Percentiles rank a stretch among this genome's conserved stretches.
phyloP scores from a whole-genome alignment of 148 eudicot species.

The Selenicereus undatus region DNA sequence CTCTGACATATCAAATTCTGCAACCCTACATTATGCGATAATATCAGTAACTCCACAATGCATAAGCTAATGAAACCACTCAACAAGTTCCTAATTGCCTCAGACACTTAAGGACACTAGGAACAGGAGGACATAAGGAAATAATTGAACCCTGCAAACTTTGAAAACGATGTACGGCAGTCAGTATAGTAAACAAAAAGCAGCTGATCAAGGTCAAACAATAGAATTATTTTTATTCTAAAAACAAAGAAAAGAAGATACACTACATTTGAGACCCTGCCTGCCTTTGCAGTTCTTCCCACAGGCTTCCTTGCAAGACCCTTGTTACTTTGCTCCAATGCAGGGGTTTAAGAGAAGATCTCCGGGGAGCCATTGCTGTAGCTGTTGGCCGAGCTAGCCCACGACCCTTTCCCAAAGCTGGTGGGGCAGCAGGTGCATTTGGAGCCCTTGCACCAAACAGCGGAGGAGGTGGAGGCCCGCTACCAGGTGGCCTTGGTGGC shows the following conservation, averaged over 20 bases:
- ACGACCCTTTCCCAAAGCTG: constrained; percentile 61
- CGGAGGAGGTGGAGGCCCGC: constrained; percentile 76
- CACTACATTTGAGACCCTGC: constrained; percentile 74
- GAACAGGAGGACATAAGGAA: background rate
- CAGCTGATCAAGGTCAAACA: background rate
- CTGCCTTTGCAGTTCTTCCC: constrained; percentile 92
- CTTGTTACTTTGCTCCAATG: constrained; percentile 99
- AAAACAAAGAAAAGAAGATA: constrained; percentile 31
- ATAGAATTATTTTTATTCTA: background rate
- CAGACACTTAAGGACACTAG: background rate
- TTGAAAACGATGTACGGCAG: background rate
- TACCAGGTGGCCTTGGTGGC: constrained; percentile 67
- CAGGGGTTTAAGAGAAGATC: constrained; percentile 69
- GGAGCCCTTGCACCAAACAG: constrained; percentile 50
- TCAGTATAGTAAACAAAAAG: background rate
- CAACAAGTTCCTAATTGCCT: background rate
- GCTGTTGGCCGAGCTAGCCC: constrained; percentile 61
- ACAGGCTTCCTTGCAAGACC: constrained; percentile 86
- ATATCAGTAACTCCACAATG: constrained; percentile 30
- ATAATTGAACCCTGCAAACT: background rate
- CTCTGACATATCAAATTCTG: constrained; percentile 89
- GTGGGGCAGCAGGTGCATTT: constrained; percentile 37
- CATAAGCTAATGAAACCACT: background rate
- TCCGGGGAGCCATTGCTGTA: constrained; percentile 42
- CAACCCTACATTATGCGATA: constrained; percentile 45